Base-by-base conservation (phyloP, 805 yeast genomes). In the Schizosaccharomyces lindneri region DNA sequence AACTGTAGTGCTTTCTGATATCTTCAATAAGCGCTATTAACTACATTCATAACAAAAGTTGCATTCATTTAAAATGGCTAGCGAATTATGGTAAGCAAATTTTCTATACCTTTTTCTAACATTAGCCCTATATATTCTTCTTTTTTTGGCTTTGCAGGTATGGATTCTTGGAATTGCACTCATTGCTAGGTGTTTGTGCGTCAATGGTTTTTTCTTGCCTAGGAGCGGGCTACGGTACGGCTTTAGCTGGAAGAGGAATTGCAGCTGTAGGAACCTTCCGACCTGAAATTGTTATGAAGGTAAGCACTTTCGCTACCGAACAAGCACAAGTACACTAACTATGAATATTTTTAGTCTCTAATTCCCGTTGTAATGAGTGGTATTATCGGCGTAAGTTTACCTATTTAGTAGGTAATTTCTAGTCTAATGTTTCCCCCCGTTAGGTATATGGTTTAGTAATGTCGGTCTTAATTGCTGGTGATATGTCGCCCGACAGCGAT, bases 161-260 rank as follows among this genome's bases (percentile, higher is more conserved):
- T 17, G 48, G 55, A n/a, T 43, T 15, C 11, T 41, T 43, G 51
- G 11, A 19, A 6, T 43, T 24, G n/a, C n/a, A 43, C 39, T 31
- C 21, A 36, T 41, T n/a, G 55, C 55, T 43, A 31, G 32, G 43
- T 31, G 41, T 46, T 43, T 41, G 27, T 24, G 48, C 60, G 27
- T 41, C 51, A 24, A 59, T 59, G 61, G 48, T 59, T 17, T 59
- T 59, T 59, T n/a, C 55, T 17, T 59, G 61, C 72, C 87, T 89
- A 73, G 98, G 98, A 78, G 97, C 98, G 70, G 87, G 96, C 63
- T 89, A 89, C 75, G 98, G 98, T 78, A 90, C 97, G 67, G 98
- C 98, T 71, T 90, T 90, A 76, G 85, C 96, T 31, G 98, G 98
- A 78, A 95, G 93, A 67, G 98, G 97, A 82, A 89, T 90, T 73